These are phyloP conservation scores for Eucalyptus rudis DNA, from an alignment of 345 rosid genomes.

Conservation along the genomic window DNA sequence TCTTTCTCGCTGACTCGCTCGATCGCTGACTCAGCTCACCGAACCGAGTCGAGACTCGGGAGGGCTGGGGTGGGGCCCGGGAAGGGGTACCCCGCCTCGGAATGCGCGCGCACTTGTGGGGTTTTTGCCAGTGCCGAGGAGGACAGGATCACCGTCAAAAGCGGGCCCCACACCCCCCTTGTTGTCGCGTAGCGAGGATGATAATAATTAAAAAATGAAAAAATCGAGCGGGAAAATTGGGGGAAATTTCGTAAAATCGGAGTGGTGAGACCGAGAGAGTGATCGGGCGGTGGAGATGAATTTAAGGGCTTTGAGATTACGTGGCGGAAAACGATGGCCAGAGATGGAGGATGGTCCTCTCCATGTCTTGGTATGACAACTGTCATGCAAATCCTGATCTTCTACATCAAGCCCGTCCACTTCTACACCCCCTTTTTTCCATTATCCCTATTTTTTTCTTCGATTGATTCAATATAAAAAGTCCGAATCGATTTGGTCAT, in stretches of 20 bases:
- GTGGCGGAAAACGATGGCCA: not conserved
- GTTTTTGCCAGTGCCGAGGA: not conserved
- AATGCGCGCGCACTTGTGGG: not conserved
- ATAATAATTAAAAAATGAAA: not conserved
- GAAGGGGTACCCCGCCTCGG: not conserved
- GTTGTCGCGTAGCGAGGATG: not conserved
- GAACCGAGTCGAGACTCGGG: not conserved
- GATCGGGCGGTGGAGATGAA: not conserved
- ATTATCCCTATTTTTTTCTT: not conserved
- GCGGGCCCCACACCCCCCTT: not conserved
- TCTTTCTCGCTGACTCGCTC: not conserved
- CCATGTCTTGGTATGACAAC: not conserved
- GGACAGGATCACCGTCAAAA: not conserved
- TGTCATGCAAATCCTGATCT: not conserved
- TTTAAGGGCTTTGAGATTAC: not conserved
- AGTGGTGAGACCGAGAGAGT: not conserved
- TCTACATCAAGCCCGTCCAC: not conserved
- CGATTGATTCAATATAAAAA: not conserved
- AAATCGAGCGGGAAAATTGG: not conserved
- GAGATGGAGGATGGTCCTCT: not conserved
- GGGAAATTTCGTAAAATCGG: not conserved
- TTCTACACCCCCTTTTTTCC: not conserved
- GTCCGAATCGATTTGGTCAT: not conserved
- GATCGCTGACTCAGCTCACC: not conserved
- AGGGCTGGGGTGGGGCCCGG: not conserved